Conservation (phyloP, 2,329 filamentous ascomycete genomes). For the Onygenales sp. region DNA sequence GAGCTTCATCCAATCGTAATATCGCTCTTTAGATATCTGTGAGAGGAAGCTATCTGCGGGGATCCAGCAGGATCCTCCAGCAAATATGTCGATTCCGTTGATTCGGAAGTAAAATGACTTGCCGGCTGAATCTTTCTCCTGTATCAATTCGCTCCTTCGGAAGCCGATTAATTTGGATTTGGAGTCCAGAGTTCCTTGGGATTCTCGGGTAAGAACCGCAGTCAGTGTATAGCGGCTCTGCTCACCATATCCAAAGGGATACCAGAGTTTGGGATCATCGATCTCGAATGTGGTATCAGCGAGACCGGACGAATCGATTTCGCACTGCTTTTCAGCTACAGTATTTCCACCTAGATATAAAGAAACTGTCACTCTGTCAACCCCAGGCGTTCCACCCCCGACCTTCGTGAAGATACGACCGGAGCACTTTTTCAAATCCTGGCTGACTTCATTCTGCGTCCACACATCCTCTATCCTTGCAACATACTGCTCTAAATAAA, state of each 20-base stretch:
- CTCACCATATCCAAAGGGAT: constrained; percentile 49
- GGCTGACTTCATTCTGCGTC: constrained; percentile 28
- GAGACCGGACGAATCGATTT: constrained; percentile 26
- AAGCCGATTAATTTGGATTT: constrained; percentile 45
- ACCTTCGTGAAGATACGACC: constrained; percentile 31
- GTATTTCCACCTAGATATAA: constrained; percentile 23
- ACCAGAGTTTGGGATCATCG: constrained; percentile 47
- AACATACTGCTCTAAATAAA: constrained; percentile 55
- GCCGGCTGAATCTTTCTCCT: constrained; percentile 41
- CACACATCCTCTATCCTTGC: constrained; percentile 52
- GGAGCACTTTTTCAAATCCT: constrained; percentile 31
- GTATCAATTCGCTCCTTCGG: constrained; percentile 39
- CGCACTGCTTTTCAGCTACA: constrained; percentile 34
- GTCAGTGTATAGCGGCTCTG: constrained; percentile 49
- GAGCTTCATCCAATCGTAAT: constrained; percentile 51
- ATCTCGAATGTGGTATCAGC: constrained; percentile 27
- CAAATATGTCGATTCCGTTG: constrained; percentile 57
- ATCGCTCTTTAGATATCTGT: constrained; percentile 43
- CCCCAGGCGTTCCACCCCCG: constrained; percentile 12
- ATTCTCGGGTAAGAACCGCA: constrained; percentile 28
- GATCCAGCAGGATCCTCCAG: constrained; percentile 58
- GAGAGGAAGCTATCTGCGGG: constrained; percentile 54
- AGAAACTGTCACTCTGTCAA: constrained; percentile 21
- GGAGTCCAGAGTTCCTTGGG: constrained; percentile 20
- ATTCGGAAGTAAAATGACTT: constrained; percentile 57